These are phyloP conservation scores for Hippophae tibetana DNA, from an alignment of 306 rosid species.

Conservation along the genomic window DNA sequence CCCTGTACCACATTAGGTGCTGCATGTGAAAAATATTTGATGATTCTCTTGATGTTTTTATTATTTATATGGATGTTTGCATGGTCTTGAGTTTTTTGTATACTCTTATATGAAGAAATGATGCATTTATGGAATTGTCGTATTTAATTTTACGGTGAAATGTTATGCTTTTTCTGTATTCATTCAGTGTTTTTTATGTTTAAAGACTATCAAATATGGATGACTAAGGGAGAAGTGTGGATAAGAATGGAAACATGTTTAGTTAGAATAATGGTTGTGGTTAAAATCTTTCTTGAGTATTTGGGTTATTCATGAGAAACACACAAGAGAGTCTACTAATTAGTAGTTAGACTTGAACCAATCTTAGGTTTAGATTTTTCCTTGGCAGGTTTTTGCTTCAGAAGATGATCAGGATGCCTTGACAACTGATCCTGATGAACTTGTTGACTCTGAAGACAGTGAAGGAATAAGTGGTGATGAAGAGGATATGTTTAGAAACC, in stretches of 20 bases:
- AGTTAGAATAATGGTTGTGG: too few species aligned
- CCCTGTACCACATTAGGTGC: not conserved
- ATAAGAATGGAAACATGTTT: too few species aligned
- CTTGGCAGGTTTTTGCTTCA: conserved; percentile 76
- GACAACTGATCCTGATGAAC: conserved; percentile 97
- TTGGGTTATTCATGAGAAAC: not conserved
- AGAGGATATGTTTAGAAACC: conserved; percentile 91
- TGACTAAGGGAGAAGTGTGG: too few species aligned
- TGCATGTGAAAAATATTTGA: not conserved
- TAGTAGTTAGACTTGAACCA: conserved; percentile 22
- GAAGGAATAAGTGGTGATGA: conserved; percentile 96
- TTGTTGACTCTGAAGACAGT: conserved; percentile 88
- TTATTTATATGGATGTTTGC: not conserved
- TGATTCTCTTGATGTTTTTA: not conserved
- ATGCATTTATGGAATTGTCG: too few species aligned
- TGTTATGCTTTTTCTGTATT: too few species aligned
- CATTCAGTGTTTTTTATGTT: too few species aligned
- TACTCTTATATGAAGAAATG: too few species aligned
- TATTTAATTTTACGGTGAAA: too few species aligned
- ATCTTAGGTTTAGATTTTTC: conserved; percentile 15
- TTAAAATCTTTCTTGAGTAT: too few species aligned
- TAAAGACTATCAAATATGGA: too few species aligned
- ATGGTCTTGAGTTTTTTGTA: too few species aligned
- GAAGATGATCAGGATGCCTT: conserved; percentile 97
- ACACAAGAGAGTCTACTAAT: conserved; percentile 4